These are phyloP conservation scores for Wickerhamomyces ciferrii DNA, from an alignment of 805 yeast species.

Conservation along the genomic window DNA sequence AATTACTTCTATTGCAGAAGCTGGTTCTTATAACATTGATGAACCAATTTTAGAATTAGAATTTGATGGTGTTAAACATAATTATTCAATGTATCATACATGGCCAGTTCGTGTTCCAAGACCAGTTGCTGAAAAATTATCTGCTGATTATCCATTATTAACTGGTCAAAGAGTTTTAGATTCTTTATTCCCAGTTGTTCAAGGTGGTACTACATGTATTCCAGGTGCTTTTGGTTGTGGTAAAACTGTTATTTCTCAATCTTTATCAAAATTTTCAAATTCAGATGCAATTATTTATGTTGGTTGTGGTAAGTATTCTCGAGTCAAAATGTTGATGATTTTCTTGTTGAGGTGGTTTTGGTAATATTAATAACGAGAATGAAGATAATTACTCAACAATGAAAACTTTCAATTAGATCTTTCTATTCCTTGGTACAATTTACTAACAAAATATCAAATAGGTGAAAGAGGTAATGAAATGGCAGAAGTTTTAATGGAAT, in stretches of 20 bases:
- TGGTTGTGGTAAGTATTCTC: conserved; percentile 40
- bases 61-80: conserved; percentile 78
- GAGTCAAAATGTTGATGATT: not conserved
- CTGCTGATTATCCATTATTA: conserved; percentile 92
- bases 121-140: conserved; percentile 90
- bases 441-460: too few relatives aligned
- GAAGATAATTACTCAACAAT: too few relatives aligned
- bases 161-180: conserved; percentile 99
- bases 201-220: conserved; percentile 99
- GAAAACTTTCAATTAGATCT: too few relatives aligned
- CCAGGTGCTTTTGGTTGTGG: conserved; percentile 99
- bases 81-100: conserved; percentile 92
- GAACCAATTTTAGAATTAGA: conserved; percentile 91
- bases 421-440: too few relatives aligned
- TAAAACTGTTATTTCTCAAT: conserved; percentile 96
- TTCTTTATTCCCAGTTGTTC: conserved; percentile 97
- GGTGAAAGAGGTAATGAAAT: conserved; percentile 99
- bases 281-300: conserved; percentile 95
- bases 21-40: conserved; percentile 89
- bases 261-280: conserved; percentile 94
- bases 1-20: conserved; percentile 78
- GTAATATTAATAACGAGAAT: not conserved
- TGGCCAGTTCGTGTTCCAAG: conserved; percentile 99
- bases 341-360: too few relatives aligned
- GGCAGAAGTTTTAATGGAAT: conserved; percentile 99